Evolutionary conservation across 1,139 yeast genomes (phyloP), one percentile per base, ranked within the genome.

Genomic region (Geotrichum fermentans): DNA sequence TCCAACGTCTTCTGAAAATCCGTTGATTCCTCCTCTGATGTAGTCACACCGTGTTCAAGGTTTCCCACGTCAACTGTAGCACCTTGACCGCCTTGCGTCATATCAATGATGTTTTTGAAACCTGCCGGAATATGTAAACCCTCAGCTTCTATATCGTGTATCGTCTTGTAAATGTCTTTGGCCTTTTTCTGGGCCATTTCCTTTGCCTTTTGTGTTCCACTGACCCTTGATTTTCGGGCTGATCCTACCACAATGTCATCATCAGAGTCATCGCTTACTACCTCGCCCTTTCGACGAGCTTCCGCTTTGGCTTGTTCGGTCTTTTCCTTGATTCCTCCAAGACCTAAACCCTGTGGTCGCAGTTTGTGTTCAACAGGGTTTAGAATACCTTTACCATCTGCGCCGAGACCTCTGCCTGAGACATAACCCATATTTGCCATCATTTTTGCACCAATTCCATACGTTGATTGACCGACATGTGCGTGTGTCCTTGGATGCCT

Each of bases 381-480:
- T 0, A 77, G 75, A 1, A 88, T 87, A 36, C 98, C 98, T 46
- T 74, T 74, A 1, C 82, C 80, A 20, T 73, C 67, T 3, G 70
- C 67, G 0, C 98, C 98, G 20, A 92, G 73, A 0, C 97, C 97
- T 55, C 77, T 72, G 0, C 98, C 98, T 39, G 77, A 77, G 14
- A 74, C 73, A 63, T 88, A 90, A 0, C 98, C 98, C 97, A 92
- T 90, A 57, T 80, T 77, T 60, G 80, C 73, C 72, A 92, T 66
- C 46, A 92, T 70, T 47, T 76, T 70, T 1, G 96, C 96, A 32
- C 97, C 98, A 40, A 88, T 78, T 8, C 98, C 97, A 60, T 89
- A 90, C 40, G 47, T 50, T n/a, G 58, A 36, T 17, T 42, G 36
- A n/a, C n/a, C n/a, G n/a, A n/a, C n/a, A n/a, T n/a, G n/a, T 14